Base-by-base conservation (phyloP, 2,329 filamentous ascomycete genomes). In the Diaporthe sp. region DNA sequence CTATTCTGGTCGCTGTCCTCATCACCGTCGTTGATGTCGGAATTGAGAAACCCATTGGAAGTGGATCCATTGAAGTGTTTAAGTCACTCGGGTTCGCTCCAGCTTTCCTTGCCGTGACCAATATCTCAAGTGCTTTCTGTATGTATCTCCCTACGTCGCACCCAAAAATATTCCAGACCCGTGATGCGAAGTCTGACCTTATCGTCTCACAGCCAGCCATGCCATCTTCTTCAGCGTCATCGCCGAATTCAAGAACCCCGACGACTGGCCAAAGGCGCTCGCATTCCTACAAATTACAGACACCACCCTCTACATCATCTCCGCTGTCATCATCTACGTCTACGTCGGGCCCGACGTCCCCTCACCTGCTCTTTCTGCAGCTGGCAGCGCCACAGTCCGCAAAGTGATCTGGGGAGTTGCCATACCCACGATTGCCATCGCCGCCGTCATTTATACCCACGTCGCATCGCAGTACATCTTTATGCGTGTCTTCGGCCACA, bases 331-430 rank as follows among this genome's bases (percentile, higher is more conserved):
- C 52, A 91, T 94, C 78, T 95, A 95, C 83, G 86, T 89, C 73
- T 94, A 89, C 78, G 90, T 89, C 8, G 93, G 93, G 1, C 83
- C 85, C 1, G 82, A 85, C 15, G 92, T 94, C 2, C 85, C 87
- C 2, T 92, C 90, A 1, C 93, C 93, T 0, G 93, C 93, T 0
- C 86, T 95, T 1, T 89, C 91, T 10, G 91, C 90, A 8, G 89
- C 92, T 9, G 86, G 87, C 4, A 83, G 83, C 0, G 80, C 81
- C 1, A 78, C 87, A 0, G 83, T 94, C 60, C 86, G 88, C 25
- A 93, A 93, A 79, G 84, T 92, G 19, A 91, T 92, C 8, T 94
- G 91, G 82, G 92, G 91, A 28, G 85, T 94, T 74, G 92, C 92
- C 0, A 86, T 92, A 2, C 92, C 92, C 2, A 93, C 91, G 2